Conservation (phyloP, 2,329 filamentous ascomycete genomes). For the Hypomyces perniciosus region DNA sequence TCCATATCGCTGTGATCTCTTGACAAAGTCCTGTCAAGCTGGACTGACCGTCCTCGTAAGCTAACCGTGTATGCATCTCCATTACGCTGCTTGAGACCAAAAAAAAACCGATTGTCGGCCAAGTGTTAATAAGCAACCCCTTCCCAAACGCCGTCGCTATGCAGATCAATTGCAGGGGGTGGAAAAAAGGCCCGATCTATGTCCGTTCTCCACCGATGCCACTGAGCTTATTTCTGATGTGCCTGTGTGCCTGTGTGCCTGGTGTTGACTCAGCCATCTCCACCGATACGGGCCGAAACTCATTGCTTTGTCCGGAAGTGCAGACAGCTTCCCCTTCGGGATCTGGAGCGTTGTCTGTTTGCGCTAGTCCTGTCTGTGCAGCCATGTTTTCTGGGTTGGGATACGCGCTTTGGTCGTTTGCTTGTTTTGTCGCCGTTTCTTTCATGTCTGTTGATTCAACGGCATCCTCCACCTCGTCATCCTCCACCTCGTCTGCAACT, state of each 20-base stretch:
- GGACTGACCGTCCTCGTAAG: too few relatives aligned
- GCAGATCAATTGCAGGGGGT: conserved; percentile 9
- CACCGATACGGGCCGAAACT: too few relatives aligned
- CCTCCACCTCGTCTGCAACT: conserved; percentile 5
- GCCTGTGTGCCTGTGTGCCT: too few relatives aligned
- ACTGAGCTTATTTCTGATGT: too few relatives aligned
- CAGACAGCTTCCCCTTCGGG: too few relatives aligned
- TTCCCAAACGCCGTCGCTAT: conserved; percentile 25
- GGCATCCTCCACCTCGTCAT: conserved; percentile 17
- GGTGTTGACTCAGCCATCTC: too few relatives aligned
- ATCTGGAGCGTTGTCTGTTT: neutral
- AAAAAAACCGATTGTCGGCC: neutral
- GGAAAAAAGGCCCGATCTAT: neutral
- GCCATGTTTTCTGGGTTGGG: neutral
- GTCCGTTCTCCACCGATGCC: too few relatives aligned
- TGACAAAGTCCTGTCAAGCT: too few relatives aligned
- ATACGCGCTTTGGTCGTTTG: neutral
- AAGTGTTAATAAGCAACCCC: too few relatives aligned
- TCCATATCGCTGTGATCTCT: too few relatives aligned
- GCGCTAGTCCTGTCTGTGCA: neutral
- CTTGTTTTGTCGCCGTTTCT: neutral
- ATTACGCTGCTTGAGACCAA: neutral
- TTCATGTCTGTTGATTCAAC: conserved; percentile 13
- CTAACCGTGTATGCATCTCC: neutral
- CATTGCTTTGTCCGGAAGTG: too few relatives aligned